Conservation (phyloP, 1,284 basidiomycete genomes). For the Athelia sp. region DNA sequence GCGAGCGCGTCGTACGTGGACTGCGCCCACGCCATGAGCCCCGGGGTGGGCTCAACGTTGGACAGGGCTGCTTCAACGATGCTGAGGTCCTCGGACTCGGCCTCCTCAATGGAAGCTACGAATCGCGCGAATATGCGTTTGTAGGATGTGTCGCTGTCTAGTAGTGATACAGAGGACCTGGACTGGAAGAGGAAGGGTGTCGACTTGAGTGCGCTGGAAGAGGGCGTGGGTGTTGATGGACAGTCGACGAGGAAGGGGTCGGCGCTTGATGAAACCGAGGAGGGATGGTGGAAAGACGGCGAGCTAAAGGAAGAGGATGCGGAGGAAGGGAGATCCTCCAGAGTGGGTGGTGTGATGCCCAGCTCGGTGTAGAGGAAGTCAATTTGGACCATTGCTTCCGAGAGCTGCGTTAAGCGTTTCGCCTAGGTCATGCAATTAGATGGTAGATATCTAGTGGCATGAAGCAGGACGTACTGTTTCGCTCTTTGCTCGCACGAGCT, state of each 20-base stretch:
- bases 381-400: slow-evolving; percentile 60
- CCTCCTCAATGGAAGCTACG: slow-evolving; percentile 56
- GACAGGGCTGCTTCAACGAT: slow-evolving; percentile 39
- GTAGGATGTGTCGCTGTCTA: slow-evolving; percentile 38
- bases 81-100: slow-evolving; percentile 41
- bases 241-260: slow-evolving; percentile 48
- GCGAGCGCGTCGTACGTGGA: slow-evolving; percentile 55
- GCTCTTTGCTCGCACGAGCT: slow-evolving; percentile 71
- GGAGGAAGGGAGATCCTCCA: slow-evolving; percentile 41
- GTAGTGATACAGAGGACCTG: slow-evolving; percentile 15
- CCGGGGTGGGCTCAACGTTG: slow-evolving; percentile 64
- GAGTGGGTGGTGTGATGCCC: slow-evolving; percentile 54
- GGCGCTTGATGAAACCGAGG: slow-evolving; percentile 23
- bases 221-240: slow-evolving; percentile 42
- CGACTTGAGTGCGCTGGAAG: slow-evolving; percentile 27
- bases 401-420: slow-evolving; percentile 65
- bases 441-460: neutral
- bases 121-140: slow-evolving; percentile 60
- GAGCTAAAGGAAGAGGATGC: slow-evolving; percentile 30
- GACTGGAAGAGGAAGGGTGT: slow-evolving; percentile 19
- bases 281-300: slow-evolving; percentile 29
- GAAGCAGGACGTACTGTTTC: slow-evolving; percentile 58
- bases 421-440: slow-evolving; percentile 32
- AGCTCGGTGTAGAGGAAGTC: slow-evolving; percentile 79
- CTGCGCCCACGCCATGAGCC: slow-evolving; percentile 60